Conservation (phyloP, 2,329 filamentous ascomycete species). For the Gremmenia infestans region DNA sequence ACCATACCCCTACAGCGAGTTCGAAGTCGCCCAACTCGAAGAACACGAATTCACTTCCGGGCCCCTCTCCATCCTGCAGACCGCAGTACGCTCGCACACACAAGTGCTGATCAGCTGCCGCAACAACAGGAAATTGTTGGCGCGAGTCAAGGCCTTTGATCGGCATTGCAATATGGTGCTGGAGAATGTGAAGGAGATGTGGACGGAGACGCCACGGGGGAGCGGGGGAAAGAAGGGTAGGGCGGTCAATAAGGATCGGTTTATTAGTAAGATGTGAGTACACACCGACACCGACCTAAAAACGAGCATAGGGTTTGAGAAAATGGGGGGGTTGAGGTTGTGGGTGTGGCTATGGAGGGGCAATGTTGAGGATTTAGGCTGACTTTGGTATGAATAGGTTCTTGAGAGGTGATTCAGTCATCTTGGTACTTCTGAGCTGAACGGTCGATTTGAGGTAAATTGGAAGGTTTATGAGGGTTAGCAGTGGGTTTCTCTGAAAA, state of each 20-base stretch:
- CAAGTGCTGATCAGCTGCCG: constrained; percentile 97
- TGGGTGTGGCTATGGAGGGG: background rate
- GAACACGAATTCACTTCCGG: constrained; percentile 76
- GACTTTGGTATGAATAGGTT: constrained; percentile 26
- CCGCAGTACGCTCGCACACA: constrained; percentile 87
- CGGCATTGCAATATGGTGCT: constrained; percentile 99
- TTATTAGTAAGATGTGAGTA: constrained; percentile 92
- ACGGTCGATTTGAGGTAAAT: constrained; percentile 10
- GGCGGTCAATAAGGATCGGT: constrained; percentile 94
- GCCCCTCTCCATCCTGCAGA: constrained; percentile 90
- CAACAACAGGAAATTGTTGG: constrained; percentile 96
- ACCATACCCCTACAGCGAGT: constrained; percentile 53
- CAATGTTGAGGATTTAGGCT: constrained; percentile 2
- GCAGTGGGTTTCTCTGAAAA: constrained; percentile 19
- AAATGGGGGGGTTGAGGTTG: constrained; percentile 2
- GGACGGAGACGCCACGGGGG: constrained; percentile 86
- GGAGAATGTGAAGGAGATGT: constrained; percentile 99
- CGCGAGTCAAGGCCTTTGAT: constrained; percentile 97
- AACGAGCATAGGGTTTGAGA: background rate
- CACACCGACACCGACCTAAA: background rate
- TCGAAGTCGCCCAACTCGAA: constrained; percentile 77
- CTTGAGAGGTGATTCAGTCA: constrained; percentile 34
- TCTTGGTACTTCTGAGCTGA: constrained; percentile 34
- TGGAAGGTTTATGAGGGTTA: constrained; percentile 16
- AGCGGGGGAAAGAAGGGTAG: constrained; percentile 83